Base-by-base conservation (phyloP, 2,329 filamentous ascomycete species). In the Cyphellophora attinorum region DNA sequence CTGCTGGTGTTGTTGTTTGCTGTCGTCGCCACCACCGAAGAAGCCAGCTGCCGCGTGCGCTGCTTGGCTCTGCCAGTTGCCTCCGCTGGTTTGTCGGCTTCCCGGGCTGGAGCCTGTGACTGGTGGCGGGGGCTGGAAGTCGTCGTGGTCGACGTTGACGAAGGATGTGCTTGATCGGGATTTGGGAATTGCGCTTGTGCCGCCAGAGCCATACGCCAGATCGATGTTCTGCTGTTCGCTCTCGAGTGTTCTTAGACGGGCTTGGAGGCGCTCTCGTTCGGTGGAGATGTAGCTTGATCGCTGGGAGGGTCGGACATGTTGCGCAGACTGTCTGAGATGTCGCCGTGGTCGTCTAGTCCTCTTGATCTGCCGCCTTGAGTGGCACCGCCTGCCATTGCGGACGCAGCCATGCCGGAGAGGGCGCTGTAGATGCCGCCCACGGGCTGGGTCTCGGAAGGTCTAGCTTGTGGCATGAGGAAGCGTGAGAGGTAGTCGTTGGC, bases 91-190 rank as follows among this genome's bases (percentile, higher is more conserved):
- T 8, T 25, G 8, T n/a, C 21, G 8, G n/a, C 21, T 25, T 8
- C 21, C n/a, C 11, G 36, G 32, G 19, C 13, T 38, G 27, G 30
- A 41, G 29, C 29, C 37, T 21, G 39, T 39, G 11, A 29, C 40
- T 18, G 35, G 39, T 29, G 74, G 72, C 51, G 74, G 77, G 8
- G 21, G 21, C 21, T 25, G 21, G 21, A 25, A 25, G 70, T 77
- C 80, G 52, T 88, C 81, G 19, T 79, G 76, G 42, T 91, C 82
- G 47, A 93, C 84, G 55, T 85, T 83, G 52, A 93, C 86, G 52
- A 95, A 95, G 49, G 93, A 89, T 13, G 74, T 75, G 54, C 94
- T 86, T 56, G 84, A 93, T 44, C 78, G 77, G 52, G 83, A 89
- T 62, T 89, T 89, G 5, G 44, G 35, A 8, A 25, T 25, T 8